phyloP scores from a whole-genome alignment of 441 rosid genomes.

The Gossypium aridum region DNA sequence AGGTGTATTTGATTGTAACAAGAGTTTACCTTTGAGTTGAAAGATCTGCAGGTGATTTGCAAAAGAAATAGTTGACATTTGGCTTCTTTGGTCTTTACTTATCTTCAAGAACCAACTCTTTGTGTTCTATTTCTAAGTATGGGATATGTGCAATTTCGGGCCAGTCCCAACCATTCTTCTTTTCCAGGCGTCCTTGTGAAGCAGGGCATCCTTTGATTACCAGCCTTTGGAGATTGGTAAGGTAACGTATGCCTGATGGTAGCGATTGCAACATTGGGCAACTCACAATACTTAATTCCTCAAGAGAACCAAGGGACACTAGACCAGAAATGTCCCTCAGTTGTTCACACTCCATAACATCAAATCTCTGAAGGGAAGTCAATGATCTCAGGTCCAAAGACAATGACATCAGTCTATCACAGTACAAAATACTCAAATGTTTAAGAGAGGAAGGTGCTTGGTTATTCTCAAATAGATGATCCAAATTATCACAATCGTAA shows the following conservation, averaged over 20 bases:
- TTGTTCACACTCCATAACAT: neutral
- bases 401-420: conserved; percentile 1
- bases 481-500: neutral
- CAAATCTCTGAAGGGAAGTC: conserved; percentile 4
- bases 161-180: neutral
- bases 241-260: neutral
- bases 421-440: conserved; percentile 8
- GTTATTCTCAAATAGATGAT: neutral
- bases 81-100: neutral
- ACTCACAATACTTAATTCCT: neutral
- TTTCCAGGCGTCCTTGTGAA: neutral
- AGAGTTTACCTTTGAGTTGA: neutral
- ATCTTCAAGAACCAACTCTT: neutral
- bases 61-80: neutral
- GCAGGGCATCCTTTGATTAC: conserved; percentile 2
- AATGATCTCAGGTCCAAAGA: neutral
- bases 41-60: neutral
- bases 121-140: neutral
- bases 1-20: neutral
- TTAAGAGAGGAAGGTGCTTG: neutral
- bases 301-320: neutral
- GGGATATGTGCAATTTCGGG: neutral
- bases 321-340: neutral
- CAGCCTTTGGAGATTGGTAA: conserved; percentile 1
- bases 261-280: conserved; percentile 1